phyloP scores from a whole-genome alignment of 129 eudicot species.

The Tanacetum coccineum region DNA sequence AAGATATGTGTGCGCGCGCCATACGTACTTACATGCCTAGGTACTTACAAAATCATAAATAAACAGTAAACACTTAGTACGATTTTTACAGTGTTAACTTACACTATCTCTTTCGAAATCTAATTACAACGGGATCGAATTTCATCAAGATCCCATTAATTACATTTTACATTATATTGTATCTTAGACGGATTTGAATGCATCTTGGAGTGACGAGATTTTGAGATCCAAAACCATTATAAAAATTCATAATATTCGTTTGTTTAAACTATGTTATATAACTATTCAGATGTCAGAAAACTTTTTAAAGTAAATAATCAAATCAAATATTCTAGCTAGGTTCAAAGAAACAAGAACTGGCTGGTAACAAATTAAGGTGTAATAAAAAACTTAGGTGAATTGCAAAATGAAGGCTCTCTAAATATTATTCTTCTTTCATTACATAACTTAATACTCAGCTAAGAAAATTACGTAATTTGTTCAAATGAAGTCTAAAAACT shows the following conservation, averaged over 20 bases:
- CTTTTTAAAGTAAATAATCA: not conserved
- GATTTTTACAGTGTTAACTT: no score
- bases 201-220: conserved; percentile 5
- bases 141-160: not conserved
- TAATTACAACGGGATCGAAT: not conserved
- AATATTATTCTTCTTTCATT: conserved; percentile 7
- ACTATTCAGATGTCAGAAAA: conserved; percentile 6
- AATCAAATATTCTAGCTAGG: not conserved
- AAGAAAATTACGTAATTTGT: conserved; percentile 22
- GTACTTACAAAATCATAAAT: no score
- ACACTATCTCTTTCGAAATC: no score
- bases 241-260: not conserved
- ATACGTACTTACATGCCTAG: no score
- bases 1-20: no score
- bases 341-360: not conserved
- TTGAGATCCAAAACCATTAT: conserved; percentile 7
- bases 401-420: not conserved
- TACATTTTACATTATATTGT: not conserved
- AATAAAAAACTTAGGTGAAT: not conserved
- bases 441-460: conserved; percentile 12
- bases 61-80: no score
- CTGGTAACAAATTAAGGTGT: no score
- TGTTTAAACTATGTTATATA: not conserved
- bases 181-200: not conserved
- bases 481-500: conserved; percentile 3